Evolutionary conservation across 1,139 yeast species (phyloP).

Genomic region (Zygoascus meyerae): DNA sequence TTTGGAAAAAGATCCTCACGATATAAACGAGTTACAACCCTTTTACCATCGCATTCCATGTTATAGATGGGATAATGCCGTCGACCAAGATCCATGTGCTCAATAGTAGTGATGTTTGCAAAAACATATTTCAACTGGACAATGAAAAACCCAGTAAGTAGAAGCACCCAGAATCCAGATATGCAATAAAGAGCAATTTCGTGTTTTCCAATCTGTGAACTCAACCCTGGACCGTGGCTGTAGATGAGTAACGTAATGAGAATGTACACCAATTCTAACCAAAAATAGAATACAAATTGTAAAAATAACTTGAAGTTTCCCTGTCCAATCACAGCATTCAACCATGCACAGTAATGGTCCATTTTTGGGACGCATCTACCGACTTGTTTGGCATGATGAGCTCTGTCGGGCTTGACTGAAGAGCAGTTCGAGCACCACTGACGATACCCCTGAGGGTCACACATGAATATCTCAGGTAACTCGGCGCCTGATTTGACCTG

Average conservation of each 20-base stretch:
- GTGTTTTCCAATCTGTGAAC: conserved; percentile 22
- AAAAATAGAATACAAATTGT: conserved; percentile 57
- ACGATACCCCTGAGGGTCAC: conserved; percentile 43
- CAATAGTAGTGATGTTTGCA: conserved; percentile 34
- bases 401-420: conserved; percentile 80
- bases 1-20: conserved; percentile 19
- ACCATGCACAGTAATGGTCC: conserved; percentile 93
- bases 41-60: conserved; percentile 23
- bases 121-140: conserved; percentile 30
- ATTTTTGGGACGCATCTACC: conserved; percentile 56
- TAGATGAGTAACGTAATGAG: conserved; percentile 29
- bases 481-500: background rate
- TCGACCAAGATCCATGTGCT: conserved; percentile 27
- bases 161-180: conserved; percentile 22
- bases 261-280: conserved; percentile 39
- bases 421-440: conserved; percentile 67
- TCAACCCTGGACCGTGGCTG: conserved; percentile 19
- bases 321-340: conserved; percentile 77
- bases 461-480: conserved; percentile 28
- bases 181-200: conserved; percentile 31
- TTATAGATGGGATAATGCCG: conserved; percentile 28
- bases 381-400: conserved; percentile 75
- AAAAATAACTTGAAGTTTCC: conserved; percentile 69
- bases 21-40: conserved; percentile 24
- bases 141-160: conserved; percentile 27